Base-by-base conservation (phyloP, 169 alveolate genomes). In the Fabrea salina region DNA sequence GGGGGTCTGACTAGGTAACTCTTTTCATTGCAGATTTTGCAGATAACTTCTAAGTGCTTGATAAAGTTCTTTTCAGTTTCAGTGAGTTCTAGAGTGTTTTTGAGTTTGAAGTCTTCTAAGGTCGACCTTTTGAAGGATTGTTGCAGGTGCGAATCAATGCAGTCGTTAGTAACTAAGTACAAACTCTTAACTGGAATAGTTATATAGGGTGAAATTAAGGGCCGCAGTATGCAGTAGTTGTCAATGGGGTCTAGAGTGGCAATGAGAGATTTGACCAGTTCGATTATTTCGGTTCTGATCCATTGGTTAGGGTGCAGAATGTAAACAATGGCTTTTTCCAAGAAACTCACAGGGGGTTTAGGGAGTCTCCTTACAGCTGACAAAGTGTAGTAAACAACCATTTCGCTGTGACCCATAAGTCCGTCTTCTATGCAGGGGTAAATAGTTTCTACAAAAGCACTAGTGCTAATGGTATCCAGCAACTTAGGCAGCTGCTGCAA, bases 361-460 rank as follows among this genome's bases (percentile, higher is more conserved):
- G 16, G 44, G n/a, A 44, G n/a, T 1, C 11, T 19, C 33, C 66
- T 1, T 16, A 68, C n/a, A 1, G 41, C 66, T 3, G 13, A 11
- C 2, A 68, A 11, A 11, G 78, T n/a, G 11, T 22, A 11, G 41
- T 68, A 68, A 3, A 47, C 50, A 1, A 61, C 74, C 11, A 61
- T 8, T 19, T 68, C 57, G 33, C 30, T 43, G 41, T 68, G 64
- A 13, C 16, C 35, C 8, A 8, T 43, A 37, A 68, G 67, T 19
- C 40, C 57, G 16, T 47, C 67, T 43, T 40, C 61, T 19, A 68
- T 68, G 30, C 78, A 68, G 11, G 78, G 27, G 67, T n/a, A 68
- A 68, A 68, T 68, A 8, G 40, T 8, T 19, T 37, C 41, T 8
- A 40, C 11, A 68, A 68, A 44, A 0, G 27, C 78, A n/a, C 39